Base-by-base conservation (phyloP, 2,329 filamentous ascomycete species). In the Cladophialophora psammophila region DNA sequence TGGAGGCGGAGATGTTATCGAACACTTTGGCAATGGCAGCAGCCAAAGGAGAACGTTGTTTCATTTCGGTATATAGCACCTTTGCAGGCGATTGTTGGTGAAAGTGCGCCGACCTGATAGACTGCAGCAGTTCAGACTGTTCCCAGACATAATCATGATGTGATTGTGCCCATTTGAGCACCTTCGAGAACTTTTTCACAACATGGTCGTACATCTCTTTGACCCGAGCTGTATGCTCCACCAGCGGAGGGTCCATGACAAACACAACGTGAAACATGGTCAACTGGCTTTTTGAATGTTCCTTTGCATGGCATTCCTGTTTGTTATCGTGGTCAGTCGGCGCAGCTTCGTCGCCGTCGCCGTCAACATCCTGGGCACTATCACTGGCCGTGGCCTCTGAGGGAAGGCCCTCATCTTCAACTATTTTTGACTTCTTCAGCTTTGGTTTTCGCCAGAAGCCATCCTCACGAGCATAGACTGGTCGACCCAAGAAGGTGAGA, bases 261-360 rank as follows among this genome's bases (percentile, higher is more conserved):
- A 98, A 98, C 31, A 98, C 93, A 10, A 97, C 87, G 77, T 97
- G 96, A 80, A 99, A 99, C 94, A 98, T 98, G 69, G 90, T 93
- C 91, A 98, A 94, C 55, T 87, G 87, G 66, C 86, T 81, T 67
- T 83, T 84, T 59, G 69, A 48, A 31, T 50, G 35, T 15, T 65
- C 63, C 15, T 53, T 32, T 13, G 54, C 13, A 10, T 35, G 18
- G 9, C n/a, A 32, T 10, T 60, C 7, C 45, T 45, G 63, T 20
- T 63, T 57, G 26, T 60, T 38, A 26, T 10, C 31, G 5, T 60
- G 56, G 32, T 60, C 36, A 65, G 36, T 62, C 20, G 52, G 8
- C 6, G 31, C 18, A 15, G 26, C 57, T 12, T 68, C 66, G 35
- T 67, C 45, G 18, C 48, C 56, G n/a, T 60, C 60, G 20, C 5